Evolutionary conservation across 192 early-diverging fungal genomes (phyloP).

Genomic region (Allomyces javanicus): DNA sequence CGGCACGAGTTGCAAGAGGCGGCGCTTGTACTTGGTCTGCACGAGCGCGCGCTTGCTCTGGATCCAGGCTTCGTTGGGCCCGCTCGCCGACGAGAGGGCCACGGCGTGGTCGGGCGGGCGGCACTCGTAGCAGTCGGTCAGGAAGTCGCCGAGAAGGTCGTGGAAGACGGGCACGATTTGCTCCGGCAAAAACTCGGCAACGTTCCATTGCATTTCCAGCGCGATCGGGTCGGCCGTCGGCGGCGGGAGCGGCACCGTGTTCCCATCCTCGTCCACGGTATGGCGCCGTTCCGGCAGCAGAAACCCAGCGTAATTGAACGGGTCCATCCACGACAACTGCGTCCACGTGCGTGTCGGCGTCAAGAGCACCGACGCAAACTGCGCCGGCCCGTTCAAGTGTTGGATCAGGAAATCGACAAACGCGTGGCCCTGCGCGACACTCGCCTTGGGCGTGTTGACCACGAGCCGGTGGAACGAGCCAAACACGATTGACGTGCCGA

Average conservation of each 20-base stretch:
- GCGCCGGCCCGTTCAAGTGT: constrained; percentile 43
- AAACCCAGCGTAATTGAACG: constrained; percentile 61
- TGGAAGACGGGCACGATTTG: background rate
- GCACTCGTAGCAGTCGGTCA: background rate
- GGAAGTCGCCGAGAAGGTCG: background rate
- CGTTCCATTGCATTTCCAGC: constrained; percentile 66
- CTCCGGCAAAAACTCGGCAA: constrained; percentile 63
- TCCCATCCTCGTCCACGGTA: background rate
- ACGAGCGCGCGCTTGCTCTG: background rate
- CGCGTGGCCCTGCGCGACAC: constrained; percentile 46
- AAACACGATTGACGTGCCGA: constrained; percentile 59
- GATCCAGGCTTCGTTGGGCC: background rate
- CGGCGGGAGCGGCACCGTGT: constrained; percentile 1
- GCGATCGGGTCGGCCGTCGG: constrained; percentile 8
- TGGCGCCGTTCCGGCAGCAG: background rate
- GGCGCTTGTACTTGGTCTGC: constrained; percentile 24
- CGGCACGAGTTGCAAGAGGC: constrained; percentile 39
- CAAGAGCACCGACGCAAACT: constrained; percentile 58
- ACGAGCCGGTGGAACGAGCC: constrained; percentile 66
- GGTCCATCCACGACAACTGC: constrained; percentile 80
- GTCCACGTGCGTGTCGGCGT: constrained; percentile 54
- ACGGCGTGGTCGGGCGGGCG: background rate
- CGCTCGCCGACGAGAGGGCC: background rate
- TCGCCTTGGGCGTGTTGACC: constrained; percentile 55
- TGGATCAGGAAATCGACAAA: constrained; percentile 52